Base-by-base conservation (phyloP, 2,329 filamentous ascomycete genomes). In the Colletotrichum zoysiae region DNA sequence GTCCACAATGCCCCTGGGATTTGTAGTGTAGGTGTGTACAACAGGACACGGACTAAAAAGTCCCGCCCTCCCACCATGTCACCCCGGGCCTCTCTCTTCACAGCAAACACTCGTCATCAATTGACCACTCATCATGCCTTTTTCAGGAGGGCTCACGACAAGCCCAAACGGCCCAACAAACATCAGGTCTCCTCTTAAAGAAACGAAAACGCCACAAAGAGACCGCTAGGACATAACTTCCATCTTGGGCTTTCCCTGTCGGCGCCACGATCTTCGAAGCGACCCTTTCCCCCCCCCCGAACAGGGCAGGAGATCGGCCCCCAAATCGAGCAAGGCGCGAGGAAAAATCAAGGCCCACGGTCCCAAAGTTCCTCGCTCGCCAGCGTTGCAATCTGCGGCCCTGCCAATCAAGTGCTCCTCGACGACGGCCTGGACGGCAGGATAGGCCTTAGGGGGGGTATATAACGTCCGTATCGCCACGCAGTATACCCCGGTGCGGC, bases 211-310 rank as follows among this genome's bases (percentile, higher is more conserved):
- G n/a, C 65, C 50, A 48, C 33, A 42, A 55, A 51, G 16, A 33
- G 14, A 6, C 16, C 65, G 65, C 69, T 71, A 71, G 69, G 69
- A 53, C n/a, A 48, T 60, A 65, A 69, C 65, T 69, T 48, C 69
- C 65, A 64, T 63, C 58, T 71, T 64, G 46, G 55, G 69, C n/a
- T 2, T 40, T 44, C 69, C 69, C 59, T 59, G 58, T 62, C 65
- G 12, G 3, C 53, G 16, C 12, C 35, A 20, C 40, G 14, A 42
- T 42, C 38, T 20, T 69, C 44, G 53, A 59, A 53, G 69, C 65
- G 69, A 53, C 35, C 51, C 26, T 30, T 3, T 3, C 26, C 26
- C 3, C 30, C 30, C 58, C 26, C 57, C 69, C 40, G 23, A 55
- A 67, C 26, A 3, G 30, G 66, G 53, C 18, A 63, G 58, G 20